Evolutionary conservation across 257 asterid genomes (phyloP).

Genomic region (Buddleja alternifolia): DNA sequence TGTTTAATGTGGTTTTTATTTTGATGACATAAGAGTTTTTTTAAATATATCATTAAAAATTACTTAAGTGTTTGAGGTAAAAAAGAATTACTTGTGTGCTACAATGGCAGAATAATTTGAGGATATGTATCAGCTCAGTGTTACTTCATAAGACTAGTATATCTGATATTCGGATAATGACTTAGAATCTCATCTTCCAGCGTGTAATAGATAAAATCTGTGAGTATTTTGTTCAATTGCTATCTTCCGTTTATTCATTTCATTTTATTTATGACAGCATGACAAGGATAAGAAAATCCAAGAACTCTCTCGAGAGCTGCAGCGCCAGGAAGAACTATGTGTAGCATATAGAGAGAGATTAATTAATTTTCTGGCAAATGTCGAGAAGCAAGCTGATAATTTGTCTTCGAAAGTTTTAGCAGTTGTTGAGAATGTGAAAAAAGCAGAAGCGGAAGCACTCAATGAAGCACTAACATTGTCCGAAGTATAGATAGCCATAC

Average conservation of each 20-base stretch:
- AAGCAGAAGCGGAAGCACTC: constrained; percentile 59
- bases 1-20: no score
- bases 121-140: no score
- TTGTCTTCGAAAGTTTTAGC: constrained; percentile 56
- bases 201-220: no score
- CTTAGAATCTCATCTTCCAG: no score
- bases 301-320: constrained; percentile 60
- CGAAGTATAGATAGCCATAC: constrained; percentile 2
- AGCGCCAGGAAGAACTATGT: constrained; percentile 58
- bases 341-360: constrained; percentile 47
- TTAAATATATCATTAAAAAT: no score
- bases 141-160: no score
- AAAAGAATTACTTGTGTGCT: no score
- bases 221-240: neutral
- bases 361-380: constrained; percentile 38
- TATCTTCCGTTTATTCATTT: constrained; percentile 6
- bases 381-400: constrained; percentile 50
- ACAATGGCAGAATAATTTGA: no score
- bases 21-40: no score
- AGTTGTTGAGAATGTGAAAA: constrained; percentile 51
- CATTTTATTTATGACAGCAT: constrained; percentile 30
- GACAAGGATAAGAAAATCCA: constrained; percentile 67
- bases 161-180: no score
- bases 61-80: no score
- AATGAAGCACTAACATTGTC: constrained; percentile 26